Conservation (phyloP, 1,139 yeast species). For the Kodamaea suecica region DNA sequence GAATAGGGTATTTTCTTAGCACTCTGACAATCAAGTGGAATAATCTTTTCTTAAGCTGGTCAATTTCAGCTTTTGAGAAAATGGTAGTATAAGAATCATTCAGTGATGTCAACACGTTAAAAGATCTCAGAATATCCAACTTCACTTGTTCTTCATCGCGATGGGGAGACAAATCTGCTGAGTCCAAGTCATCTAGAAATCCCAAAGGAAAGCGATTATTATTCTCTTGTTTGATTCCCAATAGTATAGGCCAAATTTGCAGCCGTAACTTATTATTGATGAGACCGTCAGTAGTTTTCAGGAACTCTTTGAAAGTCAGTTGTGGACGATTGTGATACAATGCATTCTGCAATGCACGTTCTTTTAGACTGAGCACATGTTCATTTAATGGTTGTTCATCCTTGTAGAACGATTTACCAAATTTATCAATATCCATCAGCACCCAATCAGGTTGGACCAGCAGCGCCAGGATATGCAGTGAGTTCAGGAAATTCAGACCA, state of each 20-base stretch:
- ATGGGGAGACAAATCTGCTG: slow-evolving; percentile 44
- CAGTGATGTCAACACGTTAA: slow-evolving; percentile 41
- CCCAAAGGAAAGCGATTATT: neutral
- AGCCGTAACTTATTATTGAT: slow-evolving; percentile 39
- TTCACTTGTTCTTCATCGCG: slow-evolving; percentile 75
- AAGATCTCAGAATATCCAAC: slow-evolving; percentile 75
- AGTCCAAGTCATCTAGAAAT: slow-evolving; percentile 19
- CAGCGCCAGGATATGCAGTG: neutral
- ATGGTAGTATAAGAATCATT: slow-evolving; percentile 35
- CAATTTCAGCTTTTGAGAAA: slow-evolving; percentile 33
- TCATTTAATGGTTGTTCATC: slow-evolving; percentile 42
- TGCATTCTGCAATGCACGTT: slow-evolving; percentile 40
- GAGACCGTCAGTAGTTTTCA: slow-evolving; percentile 50
- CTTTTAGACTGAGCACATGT: slow-evolving; percentile 37
- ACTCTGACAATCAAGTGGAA: slow-evolving; percentile 50
- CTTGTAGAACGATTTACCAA: slow-evolving; percentile 49
- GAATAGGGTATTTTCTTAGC: slow-evolving; percentile 56
- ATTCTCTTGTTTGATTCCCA: slow-evolving; percentile 19
- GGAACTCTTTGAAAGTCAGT: slow-evolving; percentile 26
- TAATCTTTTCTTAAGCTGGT: slow-evolving; percentile 39
- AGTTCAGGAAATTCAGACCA: neutral
- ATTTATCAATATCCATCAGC: slow-evolving; percentile 46
- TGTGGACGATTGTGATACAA: slow-evolving; percentile 10
- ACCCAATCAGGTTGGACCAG: slow-evolving; percentile 33
- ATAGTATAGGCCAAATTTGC: slow-evolving; percentile 48